Percentiles rank a stretch among this genome's conserved stretches.
Evolutionary conservation across 257 asterid species (phyloP).

Genomic region (Nicotiana paniculata): DNA sequence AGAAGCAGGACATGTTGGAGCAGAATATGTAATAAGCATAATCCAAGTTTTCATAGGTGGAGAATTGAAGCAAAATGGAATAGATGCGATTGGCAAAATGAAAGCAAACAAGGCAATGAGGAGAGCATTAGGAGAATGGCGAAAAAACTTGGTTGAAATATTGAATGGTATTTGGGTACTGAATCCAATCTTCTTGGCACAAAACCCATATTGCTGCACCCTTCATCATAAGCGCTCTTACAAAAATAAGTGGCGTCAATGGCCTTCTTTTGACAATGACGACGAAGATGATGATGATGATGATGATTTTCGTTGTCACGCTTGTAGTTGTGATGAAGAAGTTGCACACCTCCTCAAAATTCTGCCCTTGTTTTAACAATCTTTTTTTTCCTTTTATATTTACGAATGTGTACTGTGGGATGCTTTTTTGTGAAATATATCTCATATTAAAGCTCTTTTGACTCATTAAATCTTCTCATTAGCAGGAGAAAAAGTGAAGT

Average conservation of each 20-base stretch:
- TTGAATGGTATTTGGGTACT: background rate
- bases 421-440: no score
- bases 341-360: background rate
- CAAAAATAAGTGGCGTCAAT: background rate
- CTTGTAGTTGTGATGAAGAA: slow-evolving; percentile 3
- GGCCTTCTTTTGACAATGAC: background rate
- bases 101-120: background rate
- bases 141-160: background rate
- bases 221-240: background rate
- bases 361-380: background rate
- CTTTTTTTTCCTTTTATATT: no score
- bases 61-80: background rate
- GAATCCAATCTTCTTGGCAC: background rate
- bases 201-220: background rate
- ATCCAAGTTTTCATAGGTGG: background rate
- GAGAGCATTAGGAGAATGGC: background rate
- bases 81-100: background rate
- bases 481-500: no score
- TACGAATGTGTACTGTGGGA: no score
- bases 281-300: background rate
- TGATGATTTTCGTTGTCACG: background rate
- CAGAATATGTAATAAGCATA: background rate
- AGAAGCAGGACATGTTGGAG: background rate
- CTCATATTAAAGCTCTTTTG: no score
- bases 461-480: no score